Base-by-base conservation (phyloP, 1,284 basidiomycete species). In the Ustilago tritici region DNA sequence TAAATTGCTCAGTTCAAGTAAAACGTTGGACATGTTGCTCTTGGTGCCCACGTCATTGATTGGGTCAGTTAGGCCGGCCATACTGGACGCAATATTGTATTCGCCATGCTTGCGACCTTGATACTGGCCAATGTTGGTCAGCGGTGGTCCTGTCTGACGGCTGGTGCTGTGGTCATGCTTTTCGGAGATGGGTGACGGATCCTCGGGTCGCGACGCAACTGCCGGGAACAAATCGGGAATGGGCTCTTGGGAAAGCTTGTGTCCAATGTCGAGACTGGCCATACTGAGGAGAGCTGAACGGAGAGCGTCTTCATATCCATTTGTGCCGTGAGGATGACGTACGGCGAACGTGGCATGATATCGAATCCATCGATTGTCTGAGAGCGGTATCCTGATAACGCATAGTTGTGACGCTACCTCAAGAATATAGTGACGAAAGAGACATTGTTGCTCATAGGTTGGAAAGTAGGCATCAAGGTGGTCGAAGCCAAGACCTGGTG, bases 341-440 rank as follows among this genome's bases (percentile, higher is more conserved):
- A 76, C 74, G 2, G 74, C 69, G 50, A 71, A 72, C 0, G 65
- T 65, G 23, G 74, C 69, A n/a, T 71, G 69, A n/a, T 72, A 61
- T 32, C 65, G 62, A 32, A 76, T 65, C 74, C 74, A 76, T 4
- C 65, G 69, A 46, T 76, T 76, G 59, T 72, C 74, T 2, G 65
- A 53, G 23, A 72, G 62, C 23, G 74, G 69, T 40, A 72, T 71
- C 4, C 53, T 56, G 36, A 63, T 68, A 14, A 72, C 65, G 35
- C 74, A 76, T 9, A 76, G 62, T 41, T 72, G 69, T 4, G 74
- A 69, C 23, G 69, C 74, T 4, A 76, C 74, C 38, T 76, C 74
- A 40, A 76, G 55, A 23, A 76, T 61, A 23, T 71, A 76, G 35
- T 76, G 74, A 9, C 74, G 69, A 41, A 76, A 76, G 40, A 76